phyloP scores from a whole-genome alignment of 306 rosid genomes.

The Inga laurina region DNA sequence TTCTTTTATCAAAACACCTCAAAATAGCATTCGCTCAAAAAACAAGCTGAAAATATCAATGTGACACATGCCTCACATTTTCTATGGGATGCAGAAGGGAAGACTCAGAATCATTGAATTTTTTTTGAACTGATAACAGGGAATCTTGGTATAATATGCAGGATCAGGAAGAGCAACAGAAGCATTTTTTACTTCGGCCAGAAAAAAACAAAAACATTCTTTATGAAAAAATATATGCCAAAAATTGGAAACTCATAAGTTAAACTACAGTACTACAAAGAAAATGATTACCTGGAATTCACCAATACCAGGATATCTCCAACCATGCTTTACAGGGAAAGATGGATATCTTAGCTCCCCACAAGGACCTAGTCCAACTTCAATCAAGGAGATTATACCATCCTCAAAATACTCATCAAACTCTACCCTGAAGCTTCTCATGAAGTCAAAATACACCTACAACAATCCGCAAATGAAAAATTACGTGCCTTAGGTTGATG shows the following conservation, averaged over 20 bases:
- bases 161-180: constrained; percentile 2
- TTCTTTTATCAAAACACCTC: no score
- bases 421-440: constrained; percentile 97
- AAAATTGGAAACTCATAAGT: constrained; percentile 19
- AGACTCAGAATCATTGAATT: no score
- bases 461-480: constrained; percentile 29
- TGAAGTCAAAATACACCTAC: constrained; percentile 94
- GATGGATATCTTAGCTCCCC: constrained; percentile 97
- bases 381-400: constrained; percentile 77
- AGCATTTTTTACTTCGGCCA: not conserved
- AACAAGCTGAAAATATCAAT: no score
- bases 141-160: not conserved
- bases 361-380: constrained; percentile 95
- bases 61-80: no score
- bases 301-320: constrained; percentile 98
- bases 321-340: constrained; percentile 95
- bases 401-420: constrained; percentile 82
- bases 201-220: constrained; percentile 8
- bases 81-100: no score
- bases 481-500: constrained; percentile 16
- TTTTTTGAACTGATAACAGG: no score
- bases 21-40: no score
- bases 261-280: constrained; percentile 9
- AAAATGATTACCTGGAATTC: constrained; percentile 84
- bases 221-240: constrained; percentile 7